Conservation (phyloP, 345 rosid genomes). For the Aurinia saxatilis region DNA sequence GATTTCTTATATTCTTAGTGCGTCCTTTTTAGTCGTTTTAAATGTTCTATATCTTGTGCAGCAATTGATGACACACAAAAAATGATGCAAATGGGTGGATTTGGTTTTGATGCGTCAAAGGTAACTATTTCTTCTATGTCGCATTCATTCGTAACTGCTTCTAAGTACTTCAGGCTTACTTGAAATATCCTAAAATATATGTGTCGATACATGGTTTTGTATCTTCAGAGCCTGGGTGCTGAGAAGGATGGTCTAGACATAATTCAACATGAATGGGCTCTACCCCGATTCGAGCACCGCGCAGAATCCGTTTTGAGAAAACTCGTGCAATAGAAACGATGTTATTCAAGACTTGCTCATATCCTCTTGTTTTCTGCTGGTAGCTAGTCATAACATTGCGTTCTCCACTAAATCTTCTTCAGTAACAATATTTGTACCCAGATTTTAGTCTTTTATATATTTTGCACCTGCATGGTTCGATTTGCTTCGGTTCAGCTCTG, state of each 20-base stretch:
- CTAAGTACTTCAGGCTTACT: neutral
- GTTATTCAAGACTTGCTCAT: neutral
- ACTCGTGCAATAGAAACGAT: conserved; percentile 37
- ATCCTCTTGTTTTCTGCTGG: neutral
- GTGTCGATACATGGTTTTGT: neutral
- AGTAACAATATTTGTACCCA: neutral
- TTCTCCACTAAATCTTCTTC: neutral
- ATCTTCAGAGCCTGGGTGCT: conserved; percentile 66
- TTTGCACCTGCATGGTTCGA: no score
- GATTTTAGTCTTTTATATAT: neutral
- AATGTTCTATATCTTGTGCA: conserved; percentile 30
- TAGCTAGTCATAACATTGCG: neutral
- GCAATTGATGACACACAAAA: conserved; percentile 85
- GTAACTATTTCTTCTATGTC: conserved; percentile 26
- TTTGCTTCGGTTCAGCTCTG: no score
- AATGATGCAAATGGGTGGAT: conserved; percentile 99
- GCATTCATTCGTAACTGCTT: neutral
- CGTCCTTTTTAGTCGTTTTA: neutral
- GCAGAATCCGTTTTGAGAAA: conserved; percentile 77
- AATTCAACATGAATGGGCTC: conserved; percentile 62
- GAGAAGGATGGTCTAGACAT: conserved; percentile 78
- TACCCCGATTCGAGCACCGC: conserved; percentile 78
- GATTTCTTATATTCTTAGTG: neutral
- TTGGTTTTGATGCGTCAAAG: conserved; percentile 86
- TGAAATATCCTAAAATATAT: neutral